These are phyloP conservation scores for Coniella vitis DNA, from an alignment of 2,329 filamentous ascomycete genomes.

Conservation along the genomic window DNA sequence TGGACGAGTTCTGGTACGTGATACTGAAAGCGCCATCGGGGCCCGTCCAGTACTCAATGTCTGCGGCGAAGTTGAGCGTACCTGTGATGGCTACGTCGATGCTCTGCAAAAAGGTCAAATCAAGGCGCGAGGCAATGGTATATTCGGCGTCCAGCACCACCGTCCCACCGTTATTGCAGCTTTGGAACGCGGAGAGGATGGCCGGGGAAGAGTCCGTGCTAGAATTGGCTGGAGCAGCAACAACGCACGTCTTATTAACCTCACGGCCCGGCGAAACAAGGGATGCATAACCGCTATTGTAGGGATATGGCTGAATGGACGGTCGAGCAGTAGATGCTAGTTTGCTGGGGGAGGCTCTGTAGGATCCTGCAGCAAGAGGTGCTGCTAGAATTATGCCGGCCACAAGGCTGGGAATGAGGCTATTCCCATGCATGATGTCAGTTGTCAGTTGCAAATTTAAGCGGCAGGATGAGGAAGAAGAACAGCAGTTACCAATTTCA, in stretches of 20 bases:
- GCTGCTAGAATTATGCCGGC: no score
- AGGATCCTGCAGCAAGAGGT: no score
- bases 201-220: constrained; percentile 27
- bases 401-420: no score
- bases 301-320: constrained; percentile 3
- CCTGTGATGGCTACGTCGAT: constrained; percentile 46
- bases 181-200: constrained; percentile 47
- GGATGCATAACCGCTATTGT: background rate
- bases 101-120: constrained; percentile 47
- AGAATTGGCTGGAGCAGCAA: constrained; percentile 18
- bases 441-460: no score
- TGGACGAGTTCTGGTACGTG: constrained; percentile 49
- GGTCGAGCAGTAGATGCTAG: background rate
- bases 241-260: constrained; percentile 21
- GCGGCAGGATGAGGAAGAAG: background rate
- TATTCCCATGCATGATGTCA: no score
- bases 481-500: background rate
- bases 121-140: constrained; percentile 47
- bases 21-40: constrained; percentile 42
- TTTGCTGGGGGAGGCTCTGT: background rate
- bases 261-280: constrained; percentile 17
- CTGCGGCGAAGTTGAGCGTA: constrained; percentile 39
- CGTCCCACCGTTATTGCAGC: constrained; percentile 55
- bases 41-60: constrained; percentile 52
- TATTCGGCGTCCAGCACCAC: constrained; percentile 50